Percentiles rank a stretch among this genome's conserved stretches.
These are phyloP conservation scores for Kwoniella shandongensis DNA, from an alignment of 768 basidiomycete species.

Conservation along the genomic window DNA sequence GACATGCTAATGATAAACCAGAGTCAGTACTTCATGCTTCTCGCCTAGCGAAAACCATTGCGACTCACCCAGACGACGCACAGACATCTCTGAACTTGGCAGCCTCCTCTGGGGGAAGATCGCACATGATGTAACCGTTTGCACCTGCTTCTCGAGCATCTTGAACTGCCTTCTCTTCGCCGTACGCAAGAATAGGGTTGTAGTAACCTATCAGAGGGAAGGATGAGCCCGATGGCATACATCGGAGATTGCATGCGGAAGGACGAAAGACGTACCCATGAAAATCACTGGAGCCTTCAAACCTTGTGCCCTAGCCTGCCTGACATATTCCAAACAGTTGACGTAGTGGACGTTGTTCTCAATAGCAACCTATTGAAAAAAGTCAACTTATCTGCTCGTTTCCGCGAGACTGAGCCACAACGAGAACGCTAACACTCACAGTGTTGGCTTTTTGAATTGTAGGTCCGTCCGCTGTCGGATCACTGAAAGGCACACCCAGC, in stretches of 20 bases:
- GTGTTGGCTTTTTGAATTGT: slow-evolving; percentile 90
- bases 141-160: slow-evolving; percentile 88
- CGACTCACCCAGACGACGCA: slow-evolving; percentile 67
- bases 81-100: slow-evolving; percentile 86
- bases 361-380: slow-evolving; percentile 69
- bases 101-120: slow-evolving; percentile 96
- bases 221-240: too few relatives aligned
- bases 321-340: slow-evolving; percentile 70
- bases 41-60: too few relatives aligned
- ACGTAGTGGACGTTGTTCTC: slow-evolving; percentile 75
- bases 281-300: slow-evolving; percentile 83
- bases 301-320: slow-evolving; percentile 76
- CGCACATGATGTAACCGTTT: slow-evolving; percentile 96
- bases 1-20: slow-evolving; percentile 85
- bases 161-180: slow-evolving; percentile 88
- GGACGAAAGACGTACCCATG: slow-evolving; percentile 66
- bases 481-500: slow-evolving; percentile 91
- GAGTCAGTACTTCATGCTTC: too few relatives aligned
- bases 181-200: slow-evolving; percentile 92
- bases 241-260: too few relatives aligned
- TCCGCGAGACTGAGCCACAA: not conserved
- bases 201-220: slow-evolving; percentile 95
- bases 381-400: not conserved
- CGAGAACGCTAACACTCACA: slow-evolving; percentile 58
- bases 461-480: slow-evolving; percentile 93